Evolutionary conservation across 2,329 filamentous ascomycete species (phyloP).

Genomic region (Pseudogymnoascus sp.): DNA sequence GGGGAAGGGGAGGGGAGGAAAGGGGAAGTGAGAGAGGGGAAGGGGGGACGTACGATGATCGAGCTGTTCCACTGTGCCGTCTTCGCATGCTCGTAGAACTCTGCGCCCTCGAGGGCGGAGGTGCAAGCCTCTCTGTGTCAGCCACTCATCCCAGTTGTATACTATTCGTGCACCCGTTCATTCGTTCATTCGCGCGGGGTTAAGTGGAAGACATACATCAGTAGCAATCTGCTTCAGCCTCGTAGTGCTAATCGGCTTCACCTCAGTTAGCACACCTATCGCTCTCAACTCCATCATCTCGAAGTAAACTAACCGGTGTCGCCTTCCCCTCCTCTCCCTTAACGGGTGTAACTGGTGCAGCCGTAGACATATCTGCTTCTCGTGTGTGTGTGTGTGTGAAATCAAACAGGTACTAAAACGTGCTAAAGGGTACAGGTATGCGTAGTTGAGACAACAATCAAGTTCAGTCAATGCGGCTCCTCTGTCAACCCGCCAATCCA

Average conservation of each 20-base stretch:
- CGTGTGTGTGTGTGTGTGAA: neutral
- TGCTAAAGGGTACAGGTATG: too few relatives aligned
- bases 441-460: neutral
- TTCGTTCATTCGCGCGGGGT: slow-evolving; percentile 1
- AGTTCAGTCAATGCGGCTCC: neutral
- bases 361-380: slow-evolving; percentile 22
- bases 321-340: neutral
- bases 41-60: slow-evolving; percentile 66
- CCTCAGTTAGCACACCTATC: neutral
- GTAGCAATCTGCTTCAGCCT: slow-evolving; percentile 78
- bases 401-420: too few relatives aligned
- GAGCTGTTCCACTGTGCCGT: slow-evolving; percentile 83
- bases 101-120: slow-evolving; percentile 61
- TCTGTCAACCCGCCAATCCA: neutral
- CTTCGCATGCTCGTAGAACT: slow-evolving; percentile 79
- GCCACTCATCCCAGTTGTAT: slow-evolving; percentile 15
- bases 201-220: slow-evolving; percentile 51
- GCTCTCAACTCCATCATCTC: neutral
- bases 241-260: slow-evolving; percentile 65
- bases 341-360: slow-evolving; percentile 21
- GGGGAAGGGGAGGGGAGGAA: neutral
- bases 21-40: slow-evolving; percentile 1
- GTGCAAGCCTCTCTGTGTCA: slow-evolving; percentile 62
- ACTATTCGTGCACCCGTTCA: neutral
- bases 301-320: neutral